phyloP scores from a whole-genome alignment of 2,329 filamentous ascomycete species.

The Colletotrichum somersetense region DNA sequence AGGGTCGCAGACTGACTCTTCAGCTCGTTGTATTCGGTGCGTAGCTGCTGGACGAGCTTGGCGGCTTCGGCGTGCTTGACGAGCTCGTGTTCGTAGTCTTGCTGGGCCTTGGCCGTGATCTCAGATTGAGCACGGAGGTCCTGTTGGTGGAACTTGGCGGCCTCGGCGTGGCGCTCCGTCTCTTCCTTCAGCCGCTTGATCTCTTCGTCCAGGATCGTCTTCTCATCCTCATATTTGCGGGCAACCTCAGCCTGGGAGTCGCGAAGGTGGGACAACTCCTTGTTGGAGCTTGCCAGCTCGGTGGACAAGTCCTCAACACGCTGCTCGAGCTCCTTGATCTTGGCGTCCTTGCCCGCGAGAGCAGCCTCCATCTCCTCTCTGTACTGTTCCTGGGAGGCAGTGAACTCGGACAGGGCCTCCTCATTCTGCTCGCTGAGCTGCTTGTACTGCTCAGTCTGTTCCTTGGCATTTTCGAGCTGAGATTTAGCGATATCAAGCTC shows the following conservation, averaged over 20 bases:
- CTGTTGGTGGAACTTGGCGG: slow-evolving; percentile 87
- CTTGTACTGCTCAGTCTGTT: slow-evolving; percentile 89
- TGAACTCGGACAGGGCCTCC: slow-evolving; percentile 84
- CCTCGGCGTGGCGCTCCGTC: slow-evolving; percentile 81
- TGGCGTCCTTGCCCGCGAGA: slow-evolving; percentile 81
- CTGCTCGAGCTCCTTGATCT: slow-evolving; percentile 84
- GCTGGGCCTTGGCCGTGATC: slow-evolving; percentile 92
- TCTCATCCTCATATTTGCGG: slow-evolving; percentile 83
- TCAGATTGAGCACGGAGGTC: slow-evolving; percentile 94
- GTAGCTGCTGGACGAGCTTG: slow-evolving; percentile 82
- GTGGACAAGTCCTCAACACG: slow-evolving; percentile 85
- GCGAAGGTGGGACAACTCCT: slow-evolving; percentile 82
- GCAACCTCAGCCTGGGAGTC: slow-evolving; percentile 82
- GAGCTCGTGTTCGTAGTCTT: slow-evolving; percentile 94
- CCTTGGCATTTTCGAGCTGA: slow-evolving; percentile 84
- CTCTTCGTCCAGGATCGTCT: slow-evolving; percentile 81
- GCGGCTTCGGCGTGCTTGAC: slow-evolving; percentile 97
- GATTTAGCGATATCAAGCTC: slow-evolving; percentile 85
- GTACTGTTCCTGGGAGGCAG: slow-evolving; percentile 86
- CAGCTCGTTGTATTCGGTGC: slow-evolving; percentile 83
- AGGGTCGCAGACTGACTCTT: slow-evolving; percentile 82
- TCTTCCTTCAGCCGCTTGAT: slow-evolving; percentile 86
- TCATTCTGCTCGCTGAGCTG: slow-evolving; percentile 88
- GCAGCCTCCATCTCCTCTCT: slow-evolving; percentile 85
- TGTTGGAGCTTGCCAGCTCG: slow-evolving; percentile 85